Evolutionary conservation across 2,329 filamentous ascomycete species (phyloP), one percentile per base, ranked within the genome.

Genomic region (Cladosporium halotolerans): DNA sequence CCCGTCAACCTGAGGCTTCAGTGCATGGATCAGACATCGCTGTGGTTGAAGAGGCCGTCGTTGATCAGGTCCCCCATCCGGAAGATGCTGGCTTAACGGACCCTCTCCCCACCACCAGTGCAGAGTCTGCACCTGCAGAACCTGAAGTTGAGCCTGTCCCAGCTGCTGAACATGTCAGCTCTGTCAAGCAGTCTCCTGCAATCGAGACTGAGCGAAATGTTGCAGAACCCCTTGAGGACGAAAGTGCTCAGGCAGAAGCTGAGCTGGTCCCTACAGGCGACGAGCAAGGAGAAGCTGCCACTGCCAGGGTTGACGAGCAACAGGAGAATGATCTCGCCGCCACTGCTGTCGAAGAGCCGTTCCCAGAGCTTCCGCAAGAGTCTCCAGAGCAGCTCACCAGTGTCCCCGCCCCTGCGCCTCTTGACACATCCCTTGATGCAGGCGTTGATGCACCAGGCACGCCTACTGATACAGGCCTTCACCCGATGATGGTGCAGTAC

Each of bases 401-500:
- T 23, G 10, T 34, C 2, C 11, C 47, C 13, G 16, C 42, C 6
- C 48, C 40, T 38, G 48, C 40, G 9, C 48, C 40, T 16, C 16
- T 51, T 44, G 32, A 51, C 11, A 51, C 48, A 14, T 43, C 42
- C 11, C 40, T 51, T 10, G 48, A 51, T 31, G 48, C 18, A 8
- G 33, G n/a, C 7, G 41, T 8, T 28, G 66, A 68, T 34, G 60
- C 55, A 9, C 64, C 64, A 32, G 60, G 59, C 10, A 66, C 67
- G 14, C 68, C 66, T 2, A 69, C 68, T 40, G 66, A 68, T 47
- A 68, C 65, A 33, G 67, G 67, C 16, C 55, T 70, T 32, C 68
- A 79, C 64, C 73, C 76, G 44, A 73, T 82, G 14, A 74, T 74
- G 39, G 73, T 84, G 14, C 63, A 75, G n/a, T 84, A 82, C 61